Evolutionary conservation across 2,329 filamentous ascomycete species (phyloP), one percentile per base, ranked within the genome.

Genomic region (Arthrobotrys sinensis): DNA sequence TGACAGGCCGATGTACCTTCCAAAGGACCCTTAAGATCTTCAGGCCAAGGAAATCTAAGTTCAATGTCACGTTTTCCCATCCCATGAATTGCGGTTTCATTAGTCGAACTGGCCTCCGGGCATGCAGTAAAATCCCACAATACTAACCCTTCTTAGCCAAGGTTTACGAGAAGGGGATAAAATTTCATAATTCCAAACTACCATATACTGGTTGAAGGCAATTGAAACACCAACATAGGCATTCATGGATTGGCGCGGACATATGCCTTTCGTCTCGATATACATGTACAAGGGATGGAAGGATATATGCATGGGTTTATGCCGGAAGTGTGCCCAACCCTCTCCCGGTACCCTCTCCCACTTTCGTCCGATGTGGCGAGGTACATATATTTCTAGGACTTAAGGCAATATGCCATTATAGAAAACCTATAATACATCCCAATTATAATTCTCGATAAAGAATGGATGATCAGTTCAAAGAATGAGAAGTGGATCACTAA

Each of bases 371-470:
- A 43, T 60, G 7, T 60, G 4, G 55, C 34, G 12, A 36, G 4
- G 3, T 34, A 53, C 16, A 14, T 32, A 53, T 36, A 14, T 32
- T 8, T 14, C 3, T n/a, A 52, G 14, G 21, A 32, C 24, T 32
- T 14, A 45, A 14, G 12, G 40, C 40, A 16, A 52, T 32, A 32
- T 32, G 14, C 40, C 2, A 21, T 28, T 28, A 28, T 48, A 7
- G 28, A 14, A 57, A 5, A 36, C 52, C 55, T 60, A 60, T 60
- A 60, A 40, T 40, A 36, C 55, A 60, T 43, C 8, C 16, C 4
- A 16, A n/a, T 36, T 57, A 57, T 57, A 57, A 24, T 4, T 38
- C 10, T 28, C 36, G 5, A 40, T 11, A 32, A 38, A 38, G 32
- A 36, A 55, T 38, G 32, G n/a, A 40, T 43, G 5, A 34, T 19